phyloP scores from a whole-genome alignment of 257 asterid genomes.

The Forsythia suspensa region DNA sequence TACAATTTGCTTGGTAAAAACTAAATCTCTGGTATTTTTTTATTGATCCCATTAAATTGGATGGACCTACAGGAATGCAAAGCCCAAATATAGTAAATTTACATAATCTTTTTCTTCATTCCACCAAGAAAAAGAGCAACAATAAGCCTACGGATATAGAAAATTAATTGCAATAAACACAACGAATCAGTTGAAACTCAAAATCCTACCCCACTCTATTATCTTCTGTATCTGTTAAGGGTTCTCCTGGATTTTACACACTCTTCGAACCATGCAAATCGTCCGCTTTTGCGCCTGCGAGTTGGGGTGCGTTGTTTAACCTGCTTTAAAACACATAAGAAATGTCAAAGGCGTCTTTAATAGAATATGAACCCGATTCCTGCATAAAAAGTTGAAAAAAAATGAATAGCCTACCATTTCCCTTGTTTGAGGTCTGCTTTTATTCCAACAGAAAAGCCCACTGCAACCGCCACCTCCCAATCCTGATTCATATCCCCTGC shows the following conservation, averaged over 20 bases:
- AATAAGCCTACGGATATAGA: slow-evolving; percentile 28
- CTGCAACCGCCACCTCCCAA: slow-evolving; percentile 78
- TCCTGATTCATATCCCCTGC: slow-evolving; percentile 94
- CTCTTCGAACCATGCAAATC: slow-evolving; percentile 76
- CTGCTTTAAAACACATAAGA: slow-evolving; percentile 26
- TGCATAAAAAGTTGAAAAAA: background rate
- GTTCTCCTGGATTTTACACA: slow-evolving; percentile 63
- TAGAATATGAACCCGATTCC: background rate
- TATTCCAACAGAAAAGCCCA: slow-evolving; percentile 84
- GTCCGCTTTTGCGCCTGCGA: slow-evolving; percentile 46
- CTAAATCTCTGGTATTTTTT: background rate
- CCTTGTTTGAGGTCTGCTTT: slow-evolving; percentile 46
- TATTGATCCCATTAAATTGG: slow-evolving; percentile 19
- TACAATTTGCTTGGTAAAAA: background rate
- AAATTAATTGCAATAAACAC: slow-evolving; percentile 18
- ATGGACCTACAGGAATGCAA: slow-evolving; percentile 24
- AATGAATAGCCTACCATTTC: slow-evolving; percentile 34
- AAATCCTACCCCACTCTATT: slow-evolving; percentile 13
- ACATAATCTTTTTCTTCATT: slow-evolving; percentile 27
- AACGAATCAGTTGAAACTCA: slow-evolving; percentile 10
- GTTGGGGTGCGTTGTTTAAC: slow-evolving; percentile 54
- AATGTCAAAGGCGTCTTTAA: background rate
- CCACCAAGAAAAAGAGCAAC: slow-evolving; percentile 11
- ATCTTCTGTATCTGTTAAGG: slow-evolving; percentile 46
- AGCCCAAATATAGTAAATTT: slow-evolving; percentile 30